These are phyloP conservation scores for Pichia pseudocactophila DNA, from an alignment of 805 yeast species.

Conservation along the genomic window DNA sequence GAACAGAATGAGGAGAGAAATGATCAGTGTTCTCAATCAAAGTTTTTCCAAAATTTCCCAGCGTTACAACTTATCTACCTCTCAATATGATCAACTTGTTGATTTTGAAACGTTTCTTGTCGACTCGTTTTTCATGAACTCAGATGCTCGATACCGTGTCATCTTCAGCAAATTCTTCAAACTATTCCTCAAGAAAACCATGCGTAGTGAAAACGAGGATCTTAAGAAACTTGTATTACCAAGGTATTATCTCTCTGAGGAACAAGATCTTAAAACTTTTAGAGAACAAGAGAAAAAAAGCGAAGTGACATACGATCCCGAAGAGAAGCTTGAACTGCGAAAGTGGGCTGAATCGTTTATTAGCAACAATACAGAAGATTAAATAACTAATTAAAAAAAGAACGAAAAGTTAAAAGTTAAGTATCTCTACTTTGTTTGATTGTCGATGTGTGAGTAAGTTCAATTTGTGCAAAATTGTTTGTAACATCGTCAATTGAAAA, in stretches of 20 bases:
- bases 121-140: slow-evolving; percentile 19
- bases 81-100: slow-evolving; percentile 39
- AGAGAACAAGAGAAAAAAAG: slow-evolving; percentile 4
- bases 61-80: slow-evolving; percentile 44
- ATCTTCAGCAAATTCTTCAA: slow-evolving; percentile 26
- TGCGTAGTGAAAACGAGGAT: slow-evolving; percentile 22
- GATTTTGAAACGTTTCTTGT: slow-evolving; percentile 30
- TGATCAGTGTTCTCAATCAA: slow-evolving; percentile 32
- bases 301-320: slow-evolving; percentile 20
- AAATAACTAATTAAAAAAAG: neutral
- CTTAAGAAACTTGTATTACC: slow-evolving; percentile 16
- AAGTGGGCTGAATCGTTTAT: slow-evolving; percentile 40
- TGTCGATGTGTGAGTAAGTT: too few species aligned
- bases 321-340: slow-evolving; percentile 37
- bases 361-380: slow-evolving; percentile 7
- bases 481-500: too few species aligned
- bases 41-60: slow-evolving; percentile 36
- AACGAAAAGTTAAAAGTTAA: neutral
- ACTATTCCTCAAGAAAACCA: slow-evolving; percentile 23
- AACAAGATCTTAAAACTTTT: slow-evolving; percentile 11
- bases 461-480: too few species aligned
- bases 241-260: slow-evolving; percentile 16
- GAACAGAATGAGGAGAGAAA: slow-evolving; percentile 18
- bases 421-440: too few species aligned
- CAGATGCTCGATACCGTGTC: slow-evolving; percentile 23